These are phyloP conservation scores for Actinomortierella wolfii DNA, from an alignment of 371 early-diverging fungal species.

Conservation along the genomic window DNA sequence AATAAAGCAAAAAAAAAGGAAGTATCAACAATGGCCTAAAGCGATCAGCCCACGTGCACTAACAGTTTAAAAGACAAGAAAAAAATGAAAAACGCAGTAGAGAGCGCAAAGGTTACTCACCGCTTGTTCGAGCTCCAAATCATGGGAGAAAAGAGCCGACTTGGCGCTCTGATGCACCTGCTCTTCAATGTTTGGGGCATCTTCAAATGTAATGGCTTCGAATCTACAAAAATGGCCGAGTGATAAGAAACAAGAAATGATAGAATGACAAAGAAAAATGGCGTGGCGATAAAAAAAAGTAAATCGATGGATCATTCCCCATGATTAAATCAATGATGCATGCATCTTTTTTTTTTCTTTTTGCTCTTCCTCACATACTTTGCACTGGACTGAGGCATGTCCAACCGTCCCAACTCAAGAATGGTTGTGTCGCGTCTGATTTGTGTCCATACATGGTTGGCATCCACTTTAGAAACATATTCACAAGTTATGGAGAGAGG, in stretches of 20 bases:
- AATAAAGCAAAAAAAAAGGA: too few relatives aligned
- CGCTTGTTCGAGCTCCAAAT: slow-evolving; percentile 17
- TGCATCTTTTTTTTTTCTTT: neutral
- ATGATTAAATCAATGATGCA: neutral
- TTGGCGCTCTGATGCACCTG: neutral
- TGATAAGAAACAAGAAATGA: neutral
- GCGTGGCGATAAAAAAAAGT: too few relatives aligned
- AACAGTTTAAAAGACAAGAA: too few relatives aligned
- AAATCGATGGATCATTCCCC: neutral
- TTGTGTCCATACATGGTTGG: slow-evolving; percentile 36
- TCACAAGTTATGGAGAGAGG: neutral
- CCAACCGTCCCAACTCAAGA: slow-evolving; percentile 21
- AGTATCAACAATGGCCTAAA: too few relatives aligned
- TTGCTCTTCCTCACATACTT: slow-evolving; percentile 12
- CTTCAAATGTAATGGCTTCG: slow-evolving; percentile 33
- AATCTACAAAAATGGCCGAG: neutral
- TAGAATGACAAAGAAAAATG: too few relatives aligned
- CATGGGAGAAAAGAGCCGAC: slow-evolving; percentile 8
- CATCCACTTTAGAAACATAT: too few relatives aligned
- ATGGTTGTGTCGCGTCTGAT: slow-evolving; percentile 25
- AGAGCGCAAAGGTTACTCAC: slow-evolving; percentile 2
- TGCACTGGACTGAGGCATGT: slow-evolving; percentile 23
- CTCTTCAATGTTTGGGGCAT: slow-evolving; percentile 23
- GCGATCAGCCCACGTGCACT: too few relatives aligned
- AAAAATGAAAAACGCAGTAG: too few relatives aligned